Conservation (phyloP, 208 protist species). For the Leishmania arabica region DNA sequence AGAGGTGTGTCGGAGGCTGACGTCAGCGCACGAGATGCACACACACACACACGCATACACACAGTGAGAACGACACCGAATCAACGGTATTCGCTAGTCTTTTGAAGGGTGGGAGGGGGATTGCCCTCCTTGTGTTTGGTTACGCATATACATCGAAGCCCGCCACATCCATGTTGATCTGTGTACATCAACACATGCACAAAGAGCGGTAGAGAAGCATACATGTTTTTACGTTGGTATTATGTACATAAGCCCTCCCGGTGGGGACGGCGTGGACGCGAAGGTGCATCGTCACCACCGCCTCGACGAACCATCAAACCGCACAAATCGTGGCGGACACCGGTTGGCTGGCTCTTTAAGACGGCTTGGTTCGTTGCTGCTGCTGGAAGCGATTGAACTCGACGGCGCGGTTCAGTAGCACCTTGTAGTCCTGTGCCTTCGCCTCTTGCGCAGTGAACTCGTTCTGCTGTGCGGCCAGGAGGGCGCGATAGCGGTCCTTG, state of each 20-base stretch:
- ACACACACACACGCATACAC: background rate
- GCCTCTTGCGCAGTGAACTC: slow-evolving; percentile 40
- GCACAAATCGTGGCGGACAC: background rate
- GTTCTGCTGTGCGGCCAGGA: slow-evolving; percentile 55
- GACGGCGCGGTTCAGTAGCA: slow-evolving; percentile 57
- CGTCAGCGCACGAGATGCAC: background rate
- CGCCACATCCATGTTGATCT: background rate
- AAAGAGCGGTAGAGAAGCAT: background rate
- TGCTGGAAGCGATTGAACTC: slow-evolving; percentile 40
- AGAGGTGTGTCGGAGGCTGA: background rate
- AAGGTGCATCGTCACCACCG: background rate
- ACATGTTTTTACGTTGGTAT: background rate
- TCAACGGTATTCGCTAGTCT: background rate
- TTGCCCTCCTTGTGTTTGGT: background rate
- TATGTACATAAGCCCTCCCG: background rate
- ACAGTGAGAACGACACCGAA: background rate
- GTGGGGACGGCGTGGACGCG: background rate
- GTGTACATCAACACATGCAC: background rate
- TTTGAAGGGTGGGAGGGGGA: background rate
- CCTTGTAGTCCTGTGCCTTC: slow-evolving; percentile 57
- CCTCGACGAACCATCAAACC: background rate
- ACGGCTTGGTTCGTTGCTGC: slow-evolving; percentile 11
- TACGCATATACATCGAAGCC: background rate
- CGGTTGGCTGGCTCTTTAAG: background rate
- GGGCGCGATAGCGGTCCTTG: slow-evolving; percentile 63